Base-by-base conservation (phyloP, 139 green algal species). In the Axilococcus clingmanii region DNA sequence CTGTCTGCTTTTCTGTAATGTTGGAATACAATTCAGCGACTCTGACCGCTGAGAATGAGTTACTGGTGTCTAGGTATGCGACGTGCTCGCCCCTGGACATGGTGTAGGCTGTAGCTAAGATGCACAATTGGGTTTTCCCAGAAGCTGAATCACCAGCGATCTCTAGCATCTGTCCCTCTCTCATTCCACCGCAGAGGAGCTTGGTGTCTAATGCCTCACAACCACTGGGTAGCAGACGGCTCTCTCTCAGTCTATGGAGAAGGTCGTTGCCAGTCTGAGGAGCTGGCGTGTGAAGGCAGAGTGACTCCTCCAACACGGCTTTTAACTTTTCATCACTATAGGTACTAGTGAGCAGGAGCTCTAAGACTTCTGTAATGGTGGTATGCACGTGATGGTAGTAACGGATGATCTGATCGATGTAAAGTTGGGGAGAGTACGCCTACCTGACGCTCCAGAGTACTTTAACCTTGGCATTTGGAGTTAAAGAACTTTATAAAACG, bases 111-210 rank as follows among this genome's bases (percentile, higher is more conserved):
- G 47, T 46, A 4, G 48, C 38, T 5, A 30, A 31, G n/a, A 66
- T 28, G 28, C 63, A 71, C 32, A 71, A 37, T 48, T 71, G 63
- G 2, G 63, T 71, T 55, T 71, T 71, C 38, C 63, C 63, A 23
- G 48, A 46, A 40, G 54, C 62, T 6, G 62, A 40, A 31, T 71
- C 63, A 4, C 63, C 63, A 38, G 42, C 59, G 3, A 65, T 5
- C 32, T 71, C 63, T 12, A 59, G 6, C 30, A 71, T 4, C 25
- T 71, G 63, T 3, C 63, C 63, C 3, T 51, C 48, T 17, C 55
- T 23, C 22, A 66, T 17, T 11, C 63, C 63, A 24, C 49, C 55
- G 2, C 48, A 23, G 30, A 71, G 63, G 23, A 71, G 27, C 44
- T 63, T 24, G 16, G 3, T 3, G 27, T 68, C 60, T 11, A 68